Base-by-base conservation (phyloP, 2,329 filamentous ascomycete genomes). In the Cephalotrichum gorgonifer region DNA sequence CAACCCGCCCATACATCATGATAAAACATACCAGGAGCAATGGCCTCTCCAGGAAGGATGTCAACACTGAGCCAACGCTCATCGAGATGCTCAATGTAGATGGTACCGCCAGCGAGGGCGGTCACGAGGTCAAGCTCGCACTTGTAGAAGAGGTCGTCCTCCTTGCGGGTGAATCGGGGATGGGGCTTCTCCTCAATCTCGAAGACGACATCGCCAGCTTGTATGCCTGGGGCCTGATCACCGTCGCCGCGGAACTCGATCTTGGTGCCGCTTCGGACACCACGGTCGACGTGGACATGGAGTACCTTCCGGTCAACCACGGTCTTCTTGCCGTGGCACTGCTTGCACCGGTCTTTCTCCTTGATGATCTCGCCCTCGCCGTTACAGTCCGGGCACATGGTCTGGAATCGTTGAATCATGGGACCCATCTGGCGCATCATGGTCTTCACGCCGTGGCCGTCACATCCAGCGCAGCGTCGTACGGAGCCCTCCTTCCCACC, bases 391-490 rank as follows among this genome's bases (percentile, higher is more conserved):
- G 90, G 87, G 79, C 93, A 98, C 60, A 96, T 90, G 27, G 91
- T 97, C 77, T 98, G 93, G 82, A 98, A 98, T 51, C 93, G 88
- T 74, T 98, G 94, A 59, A 98, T 97, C 93, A 98, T 98, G 52
- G 93, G 93, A 47, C 93, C 93, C 90, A 98, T 97, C 72, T 98
- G 93, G 65, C 94, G 86, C 93, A 98, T 96, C 91, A 98, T 97
- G 38, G 88, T 96, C 85, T 97, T 97, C 87, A 96, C 95, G 69
- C 93, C 93, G 55, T 86, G 81, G 56, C 93, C 93, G 61, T 95
- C 88, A 68, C 93, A 98, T 62, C 88, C 86, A 38, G 80, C 64
- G 70, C 93, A 98, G 61, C 86, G 87, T 74, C 90, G 91, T 56
- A 97, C 91, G n/a, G 93, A 88, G 55, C 93, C 93, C 56, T 97